phyloP scores from a whole-genome alignment of 768 basidiomycete species.

The Phaeolepiota aurea region DNA sequence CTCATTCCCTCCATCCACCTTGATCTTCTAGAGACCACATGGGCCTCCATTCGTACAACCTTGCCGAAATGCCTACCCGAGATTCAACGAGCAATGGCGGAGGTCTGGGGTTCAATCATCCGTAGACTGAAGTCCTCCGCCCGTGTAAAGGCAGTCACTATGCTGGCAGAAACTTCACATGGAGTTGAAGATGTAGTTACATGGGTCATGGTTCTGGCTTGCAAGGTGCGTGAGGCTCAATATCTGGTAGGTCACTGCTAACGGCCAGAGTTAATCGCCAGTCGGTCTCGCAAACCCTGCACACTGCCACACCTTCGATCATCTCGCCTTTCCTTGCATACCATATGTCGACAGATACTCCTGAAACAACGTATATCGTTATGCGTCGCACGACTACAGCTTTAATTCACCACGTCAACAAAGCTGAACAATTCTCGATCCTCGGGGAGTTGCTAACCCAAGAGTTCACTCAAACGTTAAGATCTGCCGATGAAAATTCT shows the following conservation, averaged over 20 bases:
- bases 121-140: conserved; percentile 59
- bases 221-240: conserved; percentile 58
- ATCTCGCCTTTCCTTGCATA: conserved; percentile 48
- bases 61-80: conserved; percentile 60
- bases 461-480: conserved; percentile 20
- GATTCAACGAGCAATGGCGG: conserved; percentile 69
- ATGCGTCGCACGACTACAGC: conserved; percentile 72
- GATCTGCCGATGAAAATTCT: conserved; percentile 9
- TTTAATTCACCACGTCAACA: conserved; percentile 75
- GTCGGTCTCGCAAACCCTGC: conserved; percentile 80
- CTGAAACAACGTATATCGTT: conserved; percentile 41
- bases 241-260: too few species aligned
- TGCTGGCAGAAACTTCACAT: conserved; percentile 44
- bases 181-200: conserved; percentile 57
- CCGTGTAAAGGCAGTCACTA: conserved; percentile 43
- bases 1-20: conserved; percentile 56
- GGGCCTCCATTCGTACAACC: conserved; percentile 40
- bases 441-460: conserved; percentile 47
- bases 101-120: conserved; percentile 80
- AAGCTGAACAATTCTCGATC: conserved; percentile 51
- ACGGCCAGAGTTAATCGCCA: too few species aligned
- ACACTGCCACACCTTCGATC: conserved; percentile 64
- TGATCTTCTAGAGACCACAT: conserved; percentile 49
- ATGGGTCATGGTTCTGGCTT: conserved; percentile 71
- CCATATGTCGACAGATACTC: conserved; percentile 34